These are phyloP conservation scores for Coemansia sp. DNA, from an alignment of 192 early-diverging fungal species.

Conservation along the genomic window DNA sequence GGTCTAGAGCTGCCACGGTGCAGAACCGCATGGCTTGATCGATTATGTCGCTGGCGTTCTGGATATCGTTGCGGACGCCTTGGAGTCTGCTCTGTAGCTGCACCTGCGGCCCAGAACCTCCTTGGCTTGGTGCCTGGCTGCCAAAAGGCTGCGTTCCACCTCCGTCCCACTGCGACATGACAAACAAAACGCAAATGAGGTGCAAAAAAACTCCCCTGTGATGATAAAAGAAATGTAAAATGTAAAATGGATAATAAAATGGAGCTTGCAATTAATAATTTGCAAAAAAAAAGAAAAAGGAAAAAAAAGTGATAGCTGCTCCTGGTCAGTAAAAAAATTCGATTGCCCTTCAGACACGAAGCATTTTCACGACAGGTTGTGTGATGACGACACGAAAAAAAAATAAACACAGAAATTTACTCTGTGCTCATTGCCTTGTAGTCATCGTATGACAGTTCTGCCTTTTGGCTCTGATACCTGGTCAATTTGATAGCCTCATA, in stretches of 20 bases:
- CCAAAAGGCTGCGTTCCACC: not conserved
- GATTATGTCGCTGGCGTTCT: slow-evolving; percentile 12
- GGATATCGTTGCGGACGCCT: slow-evolving; percentile 8
- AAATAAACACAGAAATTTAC: too few species aligned
- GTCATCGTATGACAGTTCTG: slow-evolving; percentile 68
- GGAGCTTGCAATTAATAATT: too few species aligned
- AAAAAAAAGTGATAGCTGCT: too few species aligned
- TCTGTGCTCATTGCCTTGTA: slow-evolving; percentile 50
- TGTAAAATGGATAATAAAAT: too few species aligned
- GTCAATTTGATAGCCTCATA: slow-evolving; percentile 69
- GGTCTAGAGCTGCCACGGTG: slow-evolving; percentile 26
- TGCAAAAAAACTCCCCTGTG: not conserved
- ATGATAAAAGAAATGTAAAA: not conserved
- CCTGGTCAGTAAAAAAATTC: too few species aligned
- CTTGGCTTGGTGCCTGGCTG: not conserved
- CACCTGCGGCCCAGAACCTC: slow-evolving; percentile 9
- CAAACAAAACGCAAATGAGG: too few species aligned
- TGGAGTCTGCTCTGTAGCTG: slow-evolving; percentile 20
- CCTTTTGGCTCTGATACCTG: slow-evolving; percentile 82
- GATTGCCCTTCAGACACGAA: too few species aligned
- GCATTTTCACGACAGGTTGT: too few species aligned
- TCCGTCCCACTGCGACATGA: slow-evolving; percentile 13
- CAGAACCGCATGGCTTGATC: slow-evolving; percentile 24
- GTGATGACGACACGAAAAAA: too few species aligned
- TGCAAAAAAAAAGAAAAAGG: too few species aligned